Evolutionary conservation across 371 early-diverging fungal genomes (phyloP), one percentile per base, ranked within the genome.

Genomic region (Syncephalis plumigaleata): DNA sequence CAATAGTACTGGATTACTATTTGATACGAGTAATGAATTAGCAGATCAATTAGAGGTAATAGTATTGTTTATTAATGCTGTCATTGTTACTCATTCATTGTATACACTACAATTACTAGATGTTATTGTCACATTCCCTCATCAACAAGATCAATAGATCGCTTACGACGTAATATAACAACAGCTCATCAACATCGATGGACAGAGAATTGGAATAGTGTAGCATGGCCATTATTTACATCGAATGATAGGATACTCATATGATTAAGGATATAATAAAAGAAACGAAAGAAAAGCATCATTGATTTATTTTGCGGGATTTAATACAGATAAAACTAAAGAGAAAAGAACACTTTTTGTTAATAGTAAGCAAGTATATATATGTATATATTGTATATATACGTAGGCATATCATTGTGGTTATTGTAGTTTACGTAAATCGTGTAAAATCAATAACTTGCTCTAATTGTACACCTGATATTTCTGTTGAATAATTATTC

Each of bases 1-100:
- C 48, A 71, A 67, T 11, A 54, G 65, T 38, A 92, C 90, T 52
- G 95, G 95, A 0, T 53, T 88, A 36, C 61, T 83, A 38, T 94
- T 94, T 60, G 51, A 54, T 58, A 40, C 16, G 4, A 16, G 21
- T 21, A 16, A 4, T 5, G 40, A 40, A 21, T 21, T 40, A 8
- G 16, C 16, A 4, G 57, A 66, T 40, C 63, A 67, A 46, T 55
- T 54, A 8, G 50, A 54, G 61, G 70, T 70, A 65, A 50, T n/a
- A n/a, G n/a, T n/a, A n/a, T n/a, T n/a, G n/a, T 40, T 40, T n/a
- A 40, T 21, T n/a, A 5, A 40, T 16, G 15, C 8, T 40, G 8
- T 5, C 40, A 8, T 3, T 18, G 8, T 18, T 40, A 21, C 4
- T 21, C 4, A 15, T 40, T 16, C 8, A 5, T 8, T 40, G 4